Base-by-base conservation (phyloP, 1,284 basidiomycete species). In the Boletus hoseneyae region DNA sequence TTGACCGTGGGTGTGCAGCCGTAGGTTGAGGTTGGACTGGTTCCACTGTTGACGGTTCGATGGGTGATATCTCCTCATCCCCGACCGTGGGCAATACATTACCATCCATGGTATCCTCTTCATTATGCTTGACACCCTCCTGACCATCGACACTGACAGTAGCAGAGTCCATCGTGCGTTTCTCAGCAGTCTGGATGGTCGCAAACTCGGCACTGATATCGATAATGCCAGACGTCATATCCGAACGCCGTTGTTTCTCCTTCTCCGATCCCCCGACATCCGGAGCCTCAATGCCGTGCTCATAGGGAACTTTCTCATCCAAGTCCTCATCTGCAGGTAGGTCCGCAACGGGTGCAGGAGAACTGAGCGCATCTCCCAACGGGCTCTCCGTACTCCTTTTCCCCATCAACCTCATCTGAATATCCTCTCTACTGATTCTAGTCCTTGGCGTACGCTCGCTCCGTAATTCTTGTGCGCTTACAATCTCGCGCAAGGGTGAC, bases 401-500 rank as follows among this genome's bases (percentile, higher is more conserved):
- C 36, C 69, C 71, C 57, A 76, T 57, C 39, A 83, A 57, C 32
- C 77, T 70, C 53, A 73, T 67, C 50, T 78, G 74, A 29, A 85
- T 73, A 44, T 78, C 76, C 47, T 80, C 80, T 29, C 73, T 72
- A 45, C 68, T 79, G 45, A 82, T 79, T 44, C 77, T 70, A 21
- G 69, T 70, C 46, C 49, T 65, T 10, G 52, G 42, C 37, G 43
- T 25, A 37, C 70, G 70, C 9, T 60, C 58, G 21, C 64, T 25
- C 55, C 58, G 46, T 50, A 56, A 42, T 9, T 64, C 66, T 29
- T 63, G 61, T 2, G 47, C 40, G 23, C 54, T 67, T 11, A 53
- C 45, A 4, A 42, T 45, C 29, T 65, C 64, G 3, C 59, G 57
- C n/a, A 66, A 30, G 6, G 67, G 65, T 25, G 66, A 67, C n/a